Evolutionary conservation across 1,139 yeast genomes (phyloP).

Genomic region (Candida freyschussii): DNA sequence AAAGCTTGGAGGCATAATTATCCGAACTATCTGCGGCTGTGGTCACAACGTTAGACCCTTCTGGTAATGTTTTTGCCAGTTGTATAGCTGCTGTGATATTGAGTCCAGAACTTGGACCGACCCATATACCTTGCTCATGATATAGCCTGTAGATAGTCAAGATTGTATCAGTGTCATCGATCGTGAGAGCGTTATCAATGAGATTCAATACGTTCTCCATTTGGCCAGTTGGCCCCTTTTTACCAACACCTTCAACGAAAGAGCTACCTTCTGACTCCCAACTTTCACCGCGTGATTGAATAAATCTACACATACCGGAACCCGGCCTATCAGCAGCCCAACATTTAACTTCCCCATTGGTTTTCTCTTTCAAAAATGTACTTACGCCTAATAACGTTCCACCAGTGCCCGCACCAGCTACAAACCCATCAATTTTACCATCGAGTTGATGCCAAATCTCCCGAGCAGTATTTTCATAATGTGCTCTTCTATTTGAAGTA

Average conservation of each 20-base stretch:
- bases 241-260: slow-evolving; percentile 25
- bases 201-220: slow-evolving; percentile 17
- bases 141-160: slow-evolving; percentile 15
- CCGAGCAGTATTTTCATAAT: slow-evolving; percentile 21
- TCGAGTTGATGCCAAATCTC: slow-evolving; percentile 23
- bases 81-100: slow-evolving; percentile 20
- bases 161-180: slow-evolving; percentile 19
- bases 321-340: slow-evolving; percentile 23
- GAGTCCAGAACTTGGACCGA: slow-evolving; percentile 23
- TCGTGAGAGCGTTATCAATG: slow-evolving; percentile 20
- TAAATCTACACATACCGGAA: slow-evolving; percentile 19
- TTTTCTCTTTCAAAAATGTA: slow-evolving; percentile 15
- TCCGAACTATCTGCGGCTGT: slow-evolving; percentile 23
- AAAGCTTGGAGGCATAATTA: slow-evolving; percentile 21
- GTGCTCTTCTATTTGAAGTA: slow-evolving; percentile 19
- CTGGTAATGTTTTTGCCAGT: slow-evolving; percentile 21
- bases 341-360: slow-evolving; percentile 12
- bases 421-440: slow-evolving; percentile 22
- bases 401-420: slow-evolving; percentile 22
- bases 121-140: slow-evolving; percentile 17
- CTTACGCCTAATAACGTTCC: slow-evolving; percentile 24
- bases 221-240: slow-evolving; percentile 21
- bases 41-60: slow-evolving; percentile 23
- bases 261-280: slow-evolving; percentile 22
- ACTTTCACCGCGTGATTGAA: slow-evolving; percentile 16